Conservation (phyloP, 2,329 filamentous ascomycete genomes). For the Stachybotrys elegans region DNA sequence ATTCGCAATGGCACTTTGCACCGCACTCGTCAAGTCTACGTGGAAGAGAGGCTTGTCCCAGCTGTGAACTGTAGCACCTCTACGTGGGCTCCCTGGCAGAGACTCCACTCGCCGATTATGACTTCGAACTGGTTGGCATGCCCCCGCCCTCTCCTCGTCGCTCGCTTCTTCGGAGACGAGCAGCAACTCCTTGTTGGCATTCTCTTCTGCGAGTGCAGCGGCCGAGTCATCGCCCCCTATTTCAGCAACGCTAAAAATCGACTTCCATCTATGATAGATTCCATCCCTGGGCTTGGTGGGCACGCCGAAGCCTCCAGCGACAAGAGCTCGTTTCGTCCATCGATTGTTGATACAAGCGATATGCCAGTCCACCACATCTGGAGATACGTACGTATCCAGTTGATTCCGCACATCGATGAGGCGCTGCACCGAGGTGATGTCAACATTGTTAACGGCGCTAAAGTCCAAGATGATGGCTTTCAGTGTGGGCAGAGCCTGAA, state of each 20-base stretch:
- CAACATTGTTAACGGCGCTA: slow-evolving; percentile 87
- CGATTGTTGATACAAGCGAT: slow-evolving; percentile 84
- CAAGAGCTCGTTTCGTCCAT: slow-evolving; percentile 89
- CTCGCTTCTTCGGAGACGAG: slow-evolving; percentile 5
- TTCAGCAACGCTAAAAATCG: slow-evolving; percentile 92
- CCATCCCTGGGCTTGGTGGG: slow-evolving; percentile 49
- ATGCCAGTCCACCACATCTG: slow-evolving; percentile 88
- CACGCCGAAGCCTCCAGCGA: slow-evolving; percentile 82
- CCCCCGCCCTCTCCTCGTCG: slow-evolving; percentile 32
- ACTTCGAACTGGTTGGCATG: no score
- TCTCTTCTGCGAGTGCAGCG: slow-evolving; percentile 60
- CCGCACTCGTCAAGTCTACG: slow-evolving; percentile 80
- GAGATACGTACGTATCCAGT: slow-evolving; percentile 77
- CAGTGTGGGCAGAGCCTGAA: slow-evolving; percentile 57
- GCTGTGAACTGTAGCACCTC: slow-evolving; percentile 70
- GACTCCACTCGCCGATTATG: no score
- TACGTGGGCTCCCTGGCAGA: slow-evolving; percentile 31
- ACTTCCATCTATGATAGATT: slow-evolving; percentile 71
- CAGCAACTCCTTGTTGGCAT: slow-evolving; percentile 38
- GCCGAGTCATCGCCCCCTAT: slow-evolving; percentile 69
- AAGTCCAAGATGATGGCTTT: slow-evolving; percentile 94
- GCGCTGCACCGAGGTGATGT: slow-evolving; percentile 87
- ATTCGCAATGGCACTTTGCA: slow-evolving; percentile 83
- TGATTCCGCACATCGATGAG: slow-evolving; percentile 94
- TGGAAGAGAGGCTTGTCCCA: slow-evolving; percentile 90